phyloP scores from a whole-genome alignment of 345 rosid genomes.

The Geranium rotundifolium region DNA sequence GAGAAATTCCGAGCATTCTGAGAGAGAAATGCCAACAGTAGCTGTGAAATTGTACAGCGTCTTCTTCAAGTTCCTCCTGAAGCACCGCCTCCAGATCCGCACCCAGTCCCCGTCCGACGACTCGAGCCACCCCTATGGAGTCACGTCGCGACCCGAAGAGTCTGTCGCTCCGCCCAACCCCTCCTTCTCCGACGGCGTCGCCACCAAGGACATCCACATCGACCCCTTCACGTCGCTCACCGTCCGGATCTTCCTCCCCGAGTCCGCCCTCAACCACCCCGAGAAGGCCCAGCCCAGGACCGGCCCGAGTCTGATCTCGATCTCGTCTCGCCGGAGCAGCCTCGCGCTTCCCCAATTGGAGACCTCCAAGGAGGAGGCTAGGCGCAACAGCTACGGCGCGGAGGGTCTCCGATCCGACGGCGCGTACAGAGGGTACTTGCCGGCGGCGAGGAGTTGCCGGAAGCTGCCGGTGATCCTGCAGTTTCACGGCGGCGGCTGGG shows the following conservation, averaged over 20 bases:
- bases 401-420: constrained; percentile 25
- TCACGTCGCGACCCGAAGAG: constrained; percentile 67
- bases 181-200: constrained; percentile 75
- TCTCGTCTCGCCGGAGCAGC: constrained; percentile 5
- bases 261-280: constrained; percentile 58
- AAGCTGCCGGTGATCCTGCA: constrained; percentile 73
- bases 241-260: constrained; percentile 83
- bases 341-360: not conserved
- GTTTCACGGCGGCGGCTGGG: constrained; percentile 97
- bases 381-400: constrained; percentile 17
- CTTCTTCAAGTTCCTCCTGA: constrained; percentile 84
- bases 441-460: constrained; percentile 19
- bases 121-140: constrained; percentile 39
- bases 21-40: constrained; percentile 65
- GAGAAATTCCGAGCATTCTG: no score
- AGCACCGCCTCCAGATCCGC: constrained; percentile 73
- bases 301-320: not conserved
- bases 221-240: constrained; percentile 75
- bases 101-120: constrained; percentile 41
- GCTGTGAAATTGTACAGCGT: constrained; percentile 80
- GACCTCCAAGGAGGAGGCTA: not conserved
- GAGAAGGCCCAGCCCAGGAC: constrained; percentile 25
- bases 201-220: constrained; percentile 92
- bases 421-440: constrained; percentile 53
- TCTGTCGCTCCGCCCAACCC: constrained; percentile 65